Conservation (phyloP, 2,329 filamentous ascomycete species). For the Botrytis cinerea region DNA sequence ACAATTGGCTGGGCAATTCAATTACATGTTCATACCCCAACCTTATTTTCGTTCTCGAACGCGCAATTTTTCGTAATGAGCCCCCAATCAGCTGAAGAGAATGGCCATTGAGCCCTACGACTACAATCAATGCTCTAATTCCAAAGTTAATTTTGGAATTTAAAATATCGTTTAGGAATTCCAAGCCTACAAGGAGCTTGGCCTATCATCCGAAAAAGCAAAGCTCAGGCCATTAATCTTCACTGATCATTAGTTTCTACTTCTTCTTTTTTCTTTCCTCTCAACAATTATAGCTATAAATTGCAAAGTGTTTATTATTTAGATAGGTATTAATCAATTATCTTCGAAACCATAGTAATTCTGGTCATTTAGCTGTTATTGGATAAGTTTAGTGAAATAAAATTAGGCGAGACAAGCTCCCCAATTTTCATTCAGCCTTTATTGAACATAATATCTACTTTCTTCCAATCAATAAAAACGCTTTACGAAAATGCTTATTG, state of each 20-base stretch:
- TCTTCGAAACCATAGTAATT: background rate
- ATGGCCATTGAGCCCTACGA: background rate
- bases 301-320: background rate
- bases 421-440: background rate
- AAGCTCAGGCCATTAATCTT: background rate
- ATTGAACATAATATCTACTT: background rate
- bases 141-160: background rate
- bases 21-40: background rate
- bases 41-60: background rate
- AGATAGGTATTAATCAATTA: background rate
- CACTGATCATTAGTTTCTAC: background rate
- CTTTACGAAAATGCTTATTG: background rate
- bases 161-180: background rate
- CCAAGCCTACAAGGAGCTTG: background rate
- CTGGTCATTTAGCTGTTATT: background rate
- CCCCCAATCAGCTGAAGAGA: background rate
- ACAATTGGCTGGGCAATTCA: background rate
- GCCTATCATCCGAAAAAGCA: conserved; percentile 2
- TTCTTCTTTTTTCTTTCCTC: background rate
- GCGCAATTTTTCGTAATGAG: background rate
- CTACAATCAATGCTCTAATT: background rate
- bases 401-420: background rate
- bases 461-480: conserved; percentile 5
- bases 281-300: background rate
- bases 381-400: background rate